Conservation (phyloP, 306 rosid genomes). For the Pueraria montana region DNA sequence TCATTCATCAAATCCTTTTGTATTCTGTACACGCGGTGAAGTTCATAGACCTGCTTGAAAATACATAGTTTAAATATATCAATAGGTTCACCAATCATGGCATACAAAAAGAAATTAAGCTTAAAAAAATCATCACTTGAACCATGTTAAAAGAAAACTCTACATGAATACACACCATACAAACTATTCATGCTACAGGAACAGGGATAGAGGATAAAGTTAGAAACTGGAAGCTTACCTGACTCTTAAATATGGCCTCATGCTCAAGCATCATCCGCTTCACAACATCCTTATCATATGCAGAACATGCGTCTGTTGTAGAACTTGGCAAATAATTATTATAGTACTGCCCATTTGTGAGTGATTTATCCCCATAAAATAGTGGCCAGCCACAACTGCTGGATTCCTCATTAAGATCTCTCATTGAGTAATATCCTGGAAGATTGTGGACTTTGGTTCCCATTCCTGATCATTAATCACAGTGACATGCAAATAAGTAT, state of each 20-base stretch:
- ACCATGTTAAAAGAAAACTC: conserved; percentile 34
- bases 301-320: conserved; percentile 61
- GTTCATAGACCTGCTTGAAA: conserved; percentile 79
- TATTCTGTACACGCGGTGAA: conserved; percentile 87
- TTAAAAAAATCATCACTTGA: conserved; percentile 33
- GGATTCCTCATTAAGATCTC: conserved; percentile 97
- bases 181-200: conserved; percentile 28
- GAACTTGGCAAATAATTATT: conserved; percentile 67
- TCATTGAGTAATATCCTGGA: conserved; percentile 86
- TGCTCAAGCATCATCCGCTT: conserved; percentile 93
- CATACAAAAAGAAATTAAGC: conserved; percentile 23
- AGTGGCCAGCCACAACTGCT: conserved; percentile 90
- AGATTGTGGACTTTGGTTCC: conserved; percentile 92
- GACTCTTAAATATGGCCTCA: conserved; percentile 82
- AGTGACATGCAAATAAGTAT: conserved; percentile 37
- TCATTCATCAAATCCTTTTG: conserved; percentile 95
- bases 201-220: background rate
- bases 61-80: conserved; percentile 40
- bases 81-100: conserved; percentile 43
- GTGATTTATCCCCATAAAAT: conserved; percentile 73
- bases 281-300: conserved; percentile 75
- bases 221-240: conserved; percentile 59
- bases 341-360: conserved; percentile 70
- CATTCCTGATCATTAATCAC: conserved; percentile 75
- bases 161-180: background rate